Evolutionary conservation across 441 rosid species (phyloP).

Genomic region (Raphanus hybrid): DNA sequence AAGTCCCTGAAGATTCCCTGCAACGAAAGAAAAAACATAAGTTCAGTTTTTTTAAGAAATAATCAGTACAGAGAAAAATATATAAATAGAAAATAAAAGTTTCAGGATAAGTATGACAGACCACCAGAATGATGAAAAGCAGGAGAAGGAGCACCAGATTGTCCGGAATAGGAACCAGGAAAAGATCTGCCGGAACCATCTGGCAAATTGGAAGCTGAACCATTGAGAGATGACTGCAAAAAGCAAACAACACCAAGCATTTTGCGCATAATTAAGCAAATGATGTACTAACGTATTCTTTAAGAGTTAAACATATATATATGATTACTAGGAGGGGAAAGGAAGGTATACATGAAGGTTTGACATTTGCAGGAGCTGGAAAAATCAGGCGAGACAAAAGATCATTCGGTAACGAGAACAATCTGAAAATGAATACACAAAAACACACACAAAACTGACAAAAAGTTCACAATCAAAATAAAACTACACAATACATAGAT

Average conservation of each 20-base stretch:
- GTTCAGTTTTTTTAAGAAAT: neutral
- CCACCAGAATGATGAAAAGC: constrained; percentile 79
- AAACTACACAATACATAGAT: constrained; percentile 1
- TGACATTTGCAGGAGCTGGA: constrained; percentile 73
- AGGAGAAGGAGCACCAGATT: constrained; percentile 90
- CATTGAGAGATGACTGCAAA: constrained; percentile 86
- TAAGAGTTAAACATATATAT: too few relatives aligned
- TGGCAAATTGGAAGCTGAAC: constrained; percentile 86
- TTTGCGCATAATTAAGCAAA: too few relatives aligned
- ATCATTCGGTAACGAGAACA: constrained; percentile 56
- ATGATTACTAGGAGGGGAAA: neutral
- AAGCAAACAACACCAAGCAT: neutral
- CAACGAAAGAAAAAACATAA: constrained; percentile 11
- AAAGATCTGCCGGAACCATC: constrained; percentile 84
- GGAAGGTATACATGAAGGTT: constrained; percentile 78
- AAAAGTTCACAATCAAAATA: neutral
- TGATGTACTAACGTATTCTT: too few relatives aligned
- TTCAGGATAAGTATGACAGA: constrained; percentile 39
- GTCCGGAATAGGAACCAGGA: constrained; percentile 85
- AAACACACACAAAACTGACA: constrained; percentile 12
- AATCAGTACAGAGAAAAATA: constrained; percentile 22
- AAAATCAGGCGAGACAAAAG: constrained; percentile 55
- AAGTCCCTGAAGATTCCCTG: constrained; percentile 89
- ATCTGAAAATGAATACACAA: constrained; percentile 32
- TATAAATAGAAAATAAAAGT: neutral